Evolutionary conservation across 1,284 basidiomycete species (phyloP).

Genomic region (Cutaneotrichosporon dermatis): DNA sequence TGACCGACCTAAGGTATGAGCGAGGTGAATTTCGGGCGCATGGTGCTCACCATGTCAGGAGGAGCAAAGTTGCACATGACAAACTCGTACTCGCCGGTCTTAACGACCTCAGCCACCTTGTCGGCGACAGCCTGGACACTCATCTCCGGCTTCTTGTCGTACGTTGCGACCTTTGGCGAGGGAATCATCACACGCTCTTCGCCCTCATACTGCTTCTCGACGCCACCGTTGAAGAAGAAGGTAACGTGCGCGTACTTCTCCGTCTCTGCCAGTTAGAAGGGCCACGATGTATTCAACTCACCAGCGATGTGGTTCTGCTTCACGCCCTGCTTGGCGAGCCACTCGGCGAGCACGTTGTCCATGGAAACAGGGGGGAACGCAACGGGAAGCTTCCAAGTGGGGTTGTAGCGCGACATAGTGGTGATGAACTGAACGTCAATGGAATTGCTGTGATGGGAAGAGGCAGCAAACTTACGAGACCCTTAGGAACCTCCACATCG

Average conservation of each 20-base stretch:
- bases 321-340: slow-evolving; percentile 69
- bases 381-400: slow-evolving; percentile 76
- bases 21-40: neutral
- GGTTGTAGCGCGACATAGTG: slow-evolving; percentile 89
- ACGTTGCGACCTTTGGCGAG: slow-evolving; percentile 85
- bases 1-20: slow-evolving; percentile 63
- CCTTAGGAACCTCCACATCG: slow-evolving; percentile 73
- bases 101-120: slow-evolving; percentile 77
- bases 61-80: slow-evolving; percentile 96
- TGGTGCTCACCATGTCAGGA: slow-evolving; percentile 72
- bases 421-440: slow-evolving; percentile 61
- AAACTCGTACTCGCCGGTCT: slow-evolving; percentile 66
- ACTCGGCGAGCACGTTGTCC: slow-evolving; percentile 87
- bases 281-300: slow-evolving; percentile 33
- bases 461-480: slow-evolving; percentile 56
- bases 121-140: slow-evolving; percentile 77
- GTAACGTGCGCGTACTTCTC: slow-evolving; percentile 94
- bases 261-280: slow-evolving; percentile 57
- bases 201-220: slow-evolving; percentile 79
- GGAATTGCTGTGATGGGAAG: no score
- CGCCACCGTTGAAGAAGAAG: slow-evolving; percentile 93
- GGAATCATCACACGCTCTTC: slow-evolving; percentile 83
- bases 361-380: slow-evolving; percentile 85
- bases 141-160: slow-evolving; percentile 83
- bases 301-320: slow-evolving; percentile 82